Evolutionary conservation across 2,329 filamentous ascomycete genomes (phyloP).

Genomic region (Exophiala oligosperma): DNA sequence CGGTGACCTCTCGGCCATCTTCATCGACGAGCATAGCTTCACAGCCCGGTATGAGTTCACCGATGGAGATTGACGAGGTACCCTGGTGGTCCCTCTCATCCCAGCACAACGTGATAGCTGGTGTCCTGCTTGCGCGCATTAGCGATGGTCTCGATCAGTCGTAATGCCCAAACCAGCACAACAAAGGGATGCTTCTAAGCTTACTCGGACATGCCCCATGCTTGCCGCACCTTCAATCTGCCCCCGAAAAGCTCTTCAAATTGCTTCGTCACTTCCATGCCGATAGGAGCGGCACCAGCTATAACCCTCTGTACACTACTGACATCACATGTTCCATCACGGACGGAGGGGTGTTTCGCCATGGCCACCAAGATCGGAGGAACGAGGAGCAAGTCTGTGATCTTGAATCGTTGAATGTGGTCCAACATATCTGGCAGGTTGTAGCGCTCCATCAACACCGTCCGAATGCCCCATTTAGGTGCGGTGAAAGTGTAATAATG

Average conservation of each 20-base stretch:
- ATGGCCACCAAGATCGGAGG: conserved; percentile 52
- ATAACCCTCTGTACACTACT: conserved; percentile 11
- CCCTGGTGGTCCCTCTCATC: conserved; percentile 55
- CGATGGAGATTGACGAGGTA: conserved; percentile 63
- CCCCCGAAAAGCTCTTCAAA: conserved; percentile 48
- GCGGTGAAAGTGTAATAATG: conserved; percentile 6
- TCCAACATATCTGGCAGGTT: conserved; percentile 4
- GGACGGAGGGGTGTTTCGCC: conserved; percentile 13
- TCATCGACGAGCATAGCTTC: conserved; percentile 66
- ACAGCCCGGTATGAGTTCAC: conserved; percentile 64
- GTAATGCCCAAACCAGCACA: no score
- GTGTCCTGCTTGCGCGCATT: conserved; percentile 1
- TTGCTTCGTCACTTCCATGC: conserved; percentile 53
- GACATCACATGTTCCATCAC: conserved; percentile 8
- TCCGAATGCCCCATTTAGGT: conserved; percentile 3
- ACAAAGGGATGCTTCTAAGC: not conserved
- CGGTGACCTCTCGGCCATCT: conserved; percentile 69
- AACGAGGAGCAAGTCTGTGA: conserved; percentile 57
- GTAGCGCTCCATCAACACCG: conserved; percentile 12
- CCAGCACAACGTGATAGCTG: conserved; percentile 61
- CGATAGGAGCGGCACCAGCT: conserved; percentile 53
- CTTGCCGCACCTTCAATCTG: conserved; percentile 50
- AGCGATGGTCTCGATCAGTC: no score
- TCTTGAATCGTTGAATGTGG: conserved; percentile 40
- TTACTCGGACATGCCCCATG: conserved; percentile 85